These are phyloP conservation scores for Microdochium paspali DNA, from an alignment of 2,329 filamentous ascomycete genomes.

Conservation along the genomic window DNA sequence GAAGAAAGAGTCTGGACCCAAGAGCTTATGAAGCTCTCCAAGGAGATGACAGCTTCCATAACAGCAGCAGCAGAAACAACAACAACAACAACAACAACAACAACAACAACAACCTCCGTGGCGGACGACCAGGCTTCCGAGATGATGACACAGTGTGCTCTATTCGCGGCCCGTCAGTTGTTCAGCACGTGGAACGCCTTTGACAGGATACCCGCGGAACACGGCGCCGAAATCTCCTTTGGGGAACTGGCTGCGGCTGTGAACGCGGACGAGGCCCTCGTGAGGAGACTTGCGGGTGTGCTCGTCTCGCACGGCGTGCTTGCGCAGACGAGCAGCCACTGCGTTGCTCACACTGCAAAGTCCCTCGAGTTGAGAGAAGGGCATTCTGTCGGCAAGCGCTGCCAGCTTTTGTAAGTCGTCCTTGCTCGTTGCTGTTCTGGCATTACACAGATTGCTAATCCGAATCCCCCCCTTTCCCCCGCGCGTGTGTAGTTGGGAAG, in stretches of 20 bases:
- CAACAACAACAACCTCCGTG: not conserved
- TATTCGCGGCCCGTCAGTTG: slow-evolving; percentile 4
- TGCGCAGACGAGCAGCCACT: not conserved
- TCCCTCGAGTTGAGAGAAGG: slow-evolving; percentile 10
- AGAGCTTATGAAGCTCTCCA: not conserved
- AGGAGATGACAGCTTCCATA: not conserved
- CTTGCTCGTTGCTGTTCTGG: too few species aligned
- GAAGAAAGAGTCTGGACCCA: not conserved
- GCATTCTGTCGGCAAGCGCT: slow-evolving; percentile 1
- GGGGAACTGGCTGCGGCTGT: slow-evolving; percentile 16
- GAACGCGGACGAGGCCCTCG: slow-evolving; percentile 15
- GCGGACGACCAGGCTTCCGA: not conserved
- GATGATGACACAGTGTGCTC: not conserved
- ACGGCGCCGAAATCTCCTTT: slow-evolving; percentile 13
- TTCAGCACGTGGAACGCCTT: slow-evolving; percentile 23
- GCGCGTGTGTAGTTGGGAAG: slow-evolving; percentile 3
- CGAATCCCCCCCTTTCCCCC: too few species aligned
- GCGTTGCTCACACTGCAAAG: not conserved
- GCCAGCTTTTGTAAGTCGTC: not conserved
- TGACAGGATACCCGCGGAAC: slow-evolving; percentile 16
- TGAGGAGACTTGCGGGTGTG: slow-evolving; percentile 8
- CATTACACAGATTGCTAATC: too few species aligned
- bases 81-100: too few species aligned
- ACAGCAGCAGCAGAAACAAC: too few species aligned
- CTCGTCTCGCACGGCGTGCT: slow-evolving; percentile 1